A percentile compares a stretch with the other conserved stretches of the same genome.
Evolutionary conservation across 768 basidiomycete genomes (phyloP).

Genomic region (Pulveroboletus frians): DNA sequence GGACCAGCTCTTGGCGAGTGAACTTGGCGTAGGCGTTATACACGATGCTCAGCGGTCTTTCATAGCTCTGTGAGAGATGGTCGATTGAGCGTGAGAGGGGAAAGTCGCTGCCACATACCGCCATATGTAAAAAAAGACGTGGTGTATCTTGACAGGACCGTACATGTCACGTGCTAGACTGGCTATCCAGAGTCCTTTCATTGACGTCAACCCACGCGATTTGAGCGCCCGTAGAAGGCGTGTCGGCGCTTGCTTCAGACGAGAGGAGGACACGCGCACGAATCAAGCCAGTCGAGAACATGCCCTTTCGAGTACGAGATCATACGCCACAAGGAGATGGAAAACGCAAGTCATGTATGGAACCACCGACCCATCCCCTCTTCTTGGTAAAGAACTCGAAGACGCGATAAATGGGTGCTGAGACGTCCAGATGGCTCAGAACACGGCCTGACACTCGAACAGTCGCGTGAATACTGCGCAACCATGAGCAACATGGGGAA

Average conservation of each 20-base stretch:
- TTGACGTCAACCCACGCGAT: no score
- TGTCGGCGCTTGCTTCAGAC: no score
- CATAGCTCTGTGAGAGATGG: slow-evolving; percentile 18
- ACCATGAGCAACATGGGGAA: slow-evolving; percentile 92
- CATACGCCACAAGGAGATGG: no score
- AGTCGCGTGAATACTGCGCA: slow-evolving; percentile 55
- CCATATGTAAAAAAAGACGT: slow-evolving; percentile 27
- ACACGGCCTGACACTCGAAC: slow-evolving; percentile 91
- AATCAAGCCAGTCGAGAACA: no score
- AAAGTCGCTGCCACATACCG: slow-evolving; percentile 31
- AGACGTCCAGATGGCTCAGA: slow-evolving; percentile 73
- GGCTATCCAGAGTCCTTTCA: no score
- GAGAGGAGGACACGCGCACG: no score
- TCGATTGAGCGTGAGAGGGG: slow-evolving; percentile 18
- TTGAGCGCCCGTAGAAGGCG: no score
- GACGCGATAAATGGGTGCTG: slow-evolving; percentile 66
- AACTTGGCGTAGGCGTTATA: slow-evolving; percentile 67
- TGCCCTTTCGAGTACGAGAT: no score
- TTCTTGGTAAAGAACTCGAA: slow-evolving; percentile 32
- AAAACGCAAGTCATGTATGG: slow-evolving; percentile 29
- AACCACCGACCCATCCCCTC: slow-evolving; percentile 78
- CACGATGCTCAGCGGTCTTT: slow-evolving; percentile 39
- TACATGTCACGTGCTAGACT: no score
- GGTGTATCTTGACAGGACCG: background rate
- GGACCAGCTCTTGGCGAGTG: slow-evolving; percentile 59